phyloP scores from a whole-genome alignment of 208 protist genomes.

The Crithidia fasciculata region DNA sequence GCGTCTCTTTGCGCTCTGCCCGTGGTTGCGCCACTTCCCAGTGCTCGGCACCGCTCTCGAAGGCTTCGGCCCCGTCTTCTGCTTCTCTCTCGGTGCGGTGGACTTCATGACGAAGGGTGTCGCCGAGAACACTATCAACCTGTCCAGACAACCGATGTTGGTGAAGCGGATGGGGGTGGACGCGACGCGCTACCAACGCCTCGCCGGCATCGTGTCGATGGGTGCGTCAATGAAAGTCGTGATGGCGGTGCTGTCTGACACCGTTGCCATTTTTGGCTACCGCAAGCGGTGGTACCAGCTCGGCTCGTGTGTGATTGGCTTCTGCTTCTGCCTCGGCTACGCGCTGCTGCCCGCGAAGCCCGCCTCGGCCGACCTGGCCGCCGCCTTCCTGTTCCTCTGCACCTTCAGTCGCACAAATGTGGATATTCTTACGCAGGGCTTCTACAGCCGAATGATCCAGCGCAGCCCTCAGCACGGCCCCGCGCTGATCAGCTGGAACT shows the following conservation, averaged over 20 bases:
- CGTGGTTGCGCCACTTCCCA: slow-evolving; percentile 36
- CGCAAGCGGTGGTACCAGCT: slow-evolving; percentile 60
- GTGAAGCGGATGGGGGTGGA: slow-evolving; percentile 30
- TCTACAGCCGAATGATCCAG: slow-evolving; percentile 55
- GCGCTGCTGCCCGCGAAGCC: slow-evolving; percentile 42
- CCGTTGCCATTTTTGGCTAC: slow-evolving; percentile 51
- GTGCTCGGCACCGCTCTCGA: slow-evolving; percentile 35
- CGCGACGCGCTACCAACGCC: slow-evolving; percentile 42
- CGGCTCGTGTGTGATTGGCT: slow-evolving; percentile 32
- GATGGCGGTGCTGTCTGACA: slow-evolving; percentile 44
- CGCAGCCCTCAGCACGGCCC: slow-evolving; percentile 30
- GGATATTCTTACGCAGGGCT: slow-evolving; percentile 64
- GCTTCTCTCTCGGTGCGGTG: slow-evolving; percentile 32
- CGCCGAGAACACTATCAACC: slow-evolving; percentile 39
- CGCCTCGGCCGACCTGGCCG: slow-evolving; percentile 30
- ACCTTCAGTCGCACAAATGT: slow-evolving; percentile 43
- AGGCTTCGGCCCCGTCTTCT: slow-evolving; percentile 40
- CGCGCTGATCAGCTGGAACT: slow-evolving; percentile 48
- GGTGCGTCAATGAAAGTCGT: slow-evolving; percentile 54
- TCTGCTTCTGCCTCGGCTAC: slow-evolving; percentile 32
- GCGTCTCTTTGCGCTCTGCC: slow-evolving; percentile 28
- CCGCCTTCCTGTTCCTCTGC: slow-evolving; percentile 51
- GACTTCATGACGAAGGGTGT: slow-evolving; percentile 53
- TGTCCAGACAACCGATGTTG: slow-evolving; percentile 43
- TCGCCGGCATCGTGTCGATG: slow-evolving; percentile 30